Conservation (phyloP, 2,329 filamentous ascomycete genomes). For the Fusarium equiseti region DNA sequence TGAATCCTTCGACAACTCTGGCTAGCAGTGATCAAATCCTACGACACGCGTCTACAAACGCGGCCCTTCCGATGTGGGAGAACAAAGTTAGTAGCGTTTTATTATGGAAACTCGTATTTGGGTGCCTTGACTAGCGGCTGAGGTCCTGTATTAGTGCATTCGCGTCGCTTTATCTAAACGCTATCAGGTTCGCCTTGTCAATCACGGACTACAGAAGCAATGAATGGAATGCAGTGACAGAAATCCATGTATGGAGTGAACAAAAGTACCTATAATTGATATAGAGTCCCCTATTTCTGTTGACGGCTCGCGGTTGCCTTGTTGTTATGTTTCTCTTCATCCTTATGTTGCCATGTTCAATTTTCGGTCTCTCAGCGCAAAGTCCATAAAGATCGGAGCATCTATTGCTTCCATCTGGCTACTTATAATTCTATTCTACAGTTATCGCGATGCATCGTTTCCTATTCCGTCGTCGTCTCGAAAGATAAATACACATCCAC, state of each 20-base stretch:
- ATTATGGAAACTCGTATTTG: not conserved
- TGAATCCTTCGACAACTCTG: not conserved
- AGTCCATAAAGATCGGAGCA: constrained; percentile 20
- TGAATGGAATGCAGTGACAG: not conserved
- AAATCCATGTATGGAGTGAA: not conserved
- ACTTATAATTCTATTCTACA: constrained; percentile 13
- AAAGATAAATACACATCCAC: not conserved
- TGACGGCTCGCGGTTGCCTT: rapidly evolving
- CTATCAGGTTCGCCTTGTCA: not conserved
- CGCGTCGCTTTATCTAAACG: not conserved
- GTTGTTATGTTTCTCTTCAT: not conserved
- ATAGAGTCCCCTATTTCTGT: too few relatives aligned
- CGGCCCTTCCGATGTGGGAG: too few relatives aligned
- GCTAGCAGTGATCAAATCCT: not conserved
- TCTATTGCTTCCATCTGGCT: constrained; percentile 30
- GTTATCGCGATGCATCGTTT: constrained; percentile 6
- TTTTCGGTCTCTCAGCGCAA: constrained; percentile 4
- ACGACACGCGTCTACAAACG: not conserved
- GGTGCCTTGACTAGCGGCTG: not conserved
- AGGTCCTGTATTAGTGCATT: not conserved
- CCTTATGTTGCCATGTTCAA: constrained; percentile 18
- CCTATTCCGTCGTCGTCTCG: not conserved
- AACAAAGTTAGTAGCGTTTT: not conserved
- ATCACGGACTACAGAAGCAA: not conserved
- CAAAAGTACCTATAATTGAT: not conserved